These are phyloP conservation scores for Ophiostoma triangulosporum DNA, from an alignment of 2,329 filamentous ascomycete species.

Conservation along the genomic window DNA sequence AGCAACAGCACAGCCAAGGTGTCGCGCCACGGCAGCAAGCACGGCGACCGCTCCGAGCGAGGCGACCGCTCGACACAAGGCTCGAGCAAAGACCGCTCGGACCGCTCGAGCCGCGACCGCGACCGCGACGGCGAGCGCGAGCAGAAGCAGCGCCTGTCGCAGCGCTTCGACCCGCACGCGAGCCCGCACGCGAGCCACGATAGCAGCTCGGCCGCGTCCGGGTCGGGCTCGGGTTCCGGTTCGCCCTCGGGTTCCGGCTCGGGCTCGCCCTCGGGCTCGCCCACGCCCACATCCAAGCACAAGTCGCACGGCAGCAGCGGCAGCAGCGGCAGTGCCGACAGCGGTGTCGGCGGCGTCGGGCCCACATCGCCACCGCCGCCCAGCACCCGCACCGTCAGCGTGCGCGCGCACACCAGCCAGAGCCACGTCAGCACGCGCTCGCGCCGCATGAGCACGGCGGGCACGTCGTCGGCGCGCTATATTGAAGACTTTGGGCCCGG, in stretches of 20 bases:
- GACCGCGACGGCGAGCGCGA: conserved; percentile 15
- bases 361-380: neutral
- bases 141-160: conserved; percentile 17
- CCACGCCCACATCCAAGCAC: neutral
- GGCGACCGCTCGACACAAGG: no score
- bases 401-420: neutral
- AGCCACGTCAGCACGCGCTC: neutral
- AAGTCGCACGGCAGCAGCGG: conserved; percentile 3
- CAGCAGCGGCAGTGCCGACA: conserved; percentile 1
- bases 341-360: neutral
- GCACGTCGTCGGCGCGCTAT: conserved; percentile 11
- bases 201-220: neutral
- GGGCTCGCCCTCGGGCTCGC: neutral
- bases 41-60: neutral
- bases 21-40: neutral
- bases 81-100: neutral
- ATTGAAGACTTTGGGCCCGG: conserved; percentile 17
- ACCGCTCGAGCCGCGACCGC: neutral
- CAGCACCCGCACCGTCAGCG: conserved; percentile 17
- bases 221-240: neutral
- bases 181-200: neutral
- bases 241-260: neutral
- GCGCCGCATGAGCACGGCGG: conserved; percentile 13
- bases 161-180: conserved; percentile 16
- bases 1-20: neutral